Percentiles rank a stretch among this genome's conserved stretches.
Conservation (phyloP, 768 basidiomycete genomes). For the Phanerochaete carnosa region DNA sequence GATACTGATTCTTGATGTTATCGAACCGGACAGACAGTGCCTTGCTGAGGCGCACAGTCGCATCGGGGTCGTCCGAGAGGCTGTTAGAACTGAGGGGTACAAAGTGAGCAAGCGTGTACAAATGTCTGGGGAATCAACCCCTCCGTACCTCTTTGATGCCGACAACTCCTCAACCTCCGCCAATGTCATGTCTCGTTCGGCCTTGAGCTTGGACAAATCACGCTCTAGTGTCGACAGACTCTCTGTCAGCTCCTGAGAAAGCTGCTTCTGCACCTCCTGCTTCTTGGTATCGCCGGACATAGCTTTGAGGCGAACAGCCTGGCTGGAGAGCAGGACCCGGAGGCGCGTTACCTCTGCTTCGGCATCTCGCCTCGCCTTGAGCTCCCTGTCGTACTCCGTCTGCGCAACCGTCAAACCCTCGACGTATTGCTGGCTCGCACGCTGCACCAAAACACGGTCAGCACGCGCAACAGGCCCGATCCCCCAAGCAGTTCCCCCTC, state of each 20-base stretch:
- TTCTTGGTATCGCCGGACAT: constrained; percentile 75
- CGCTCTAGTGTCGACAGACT: constrained; percentile 78
- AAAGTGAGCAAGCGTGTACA: constrained; percentile 4
- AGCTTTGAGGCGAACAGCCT: constrained; percentile 83
- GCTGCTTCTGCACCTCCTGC: constrained; percentile 75
- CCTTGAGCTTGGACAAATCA: constrained; percentile 82
- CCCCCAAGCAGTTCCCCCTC: neutral
- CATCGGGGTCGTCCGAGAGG: constrained; percentile 16
- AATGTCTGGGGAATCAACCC: neutral
- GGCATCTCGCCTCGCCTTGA: constrained; percentile 82
- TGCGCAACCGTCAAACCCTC: constrained; percentile 91
- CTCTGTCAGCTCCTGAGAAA: constrained; percentile 74
- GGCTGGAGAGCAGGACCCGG: constrained; percentile 81
- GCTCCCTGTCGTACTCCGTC: constrained; percentile 90
- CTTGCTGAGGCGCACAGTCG: constrained; percentile 38
- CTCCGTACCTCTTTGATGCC: constrained; percentile 62
- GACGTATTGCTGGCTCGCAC: constrained; percentile 88
- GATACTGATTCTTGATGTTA: constrained; percentile 82
- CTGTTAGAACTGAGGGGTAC: constrained; percentile 16
- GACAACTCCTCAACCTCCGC: constrained; percentile 93
- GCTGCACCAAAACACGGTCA: constrained; percentile 39
- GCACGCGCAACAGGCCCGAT: neutral
- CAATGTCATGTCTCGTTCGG: constrained; percentile 86
- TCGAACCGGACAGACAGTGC: constrained; percentile 86
- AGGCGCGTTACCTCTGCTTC: constrained; percentile 90